Evolutionary conservation across 1,139 yeast species (phyloP).

Genomic region (Hanseniaspora gamundiae): DNA sequence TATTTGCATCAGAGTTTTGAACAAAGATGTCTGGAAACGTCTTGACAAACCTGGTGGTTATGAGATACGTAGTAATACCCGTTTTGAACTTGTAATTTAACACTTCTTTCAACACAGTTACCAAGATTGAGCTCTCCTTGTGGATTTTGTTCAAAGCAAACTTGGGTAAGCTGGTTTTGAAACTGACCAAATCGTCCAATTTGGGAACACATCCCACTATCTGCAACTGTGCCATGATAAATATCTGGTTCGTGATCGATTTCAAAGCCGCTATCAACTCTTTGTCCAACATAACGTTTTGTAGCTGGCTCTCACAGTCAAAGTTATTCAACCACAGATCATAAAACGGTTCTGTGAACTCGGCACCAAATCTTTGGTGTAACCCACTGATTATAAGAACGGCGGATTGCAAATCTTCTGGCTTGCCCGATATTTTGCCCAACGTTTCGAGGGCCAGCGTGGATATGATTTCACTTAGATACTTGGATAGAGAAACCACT

Average conservation of each 20-base stretch:
- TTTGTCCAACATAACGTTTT: slow-evolving; percentile 29
- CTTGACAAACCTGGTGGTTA: slow-evolving; percentile 41
- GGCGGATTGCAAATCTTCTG: slow-evolving; percentile 51
- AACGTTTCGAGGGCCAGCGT: slow-evolving; percentile 52
- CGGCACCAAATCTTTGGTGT: slow-evolving; percentile 57
- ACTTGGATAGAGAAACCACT: slow-evolving; percentile 59
- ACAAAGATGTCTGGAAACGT: slow-evolving; percentile 31
- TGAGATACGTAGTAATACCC: slow-evolving; percentile 33
- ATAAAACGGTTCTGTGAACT: slow-evolving; percentile 44
- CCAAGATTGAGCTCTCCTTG: slow-evolving; percentile 31
- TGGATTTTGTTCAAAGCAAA: slow-evolving; percentile 26
- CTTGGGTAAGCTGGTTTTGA: slow-evolving; percentile 29
- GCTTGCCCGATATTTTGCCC: slow-evolving; percentile 35
- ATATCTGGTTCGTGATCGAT: slow-evolving; percentile 39
- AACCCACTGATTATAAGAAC: slow-evolving; percentile 59
- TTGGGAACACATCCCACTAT: slow-evolving; percentile 45
- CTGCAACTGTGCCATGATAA: slow-evolving; percentile 51
- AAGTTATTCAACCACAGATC: slow-evolving; percentile 36
- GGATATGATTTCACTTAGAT: slow-evolving; percentile 56
- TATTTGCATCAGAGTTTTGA: slow-evolving; percentile 12
- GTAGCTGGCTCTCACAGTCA: slow-evolving; percentile 27
- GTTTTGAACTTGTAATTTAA: slow-evolving; percentile 36
- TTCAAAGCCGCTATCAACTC: slow-evolving; percentile 33
- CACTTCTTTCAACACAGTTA: slow-evolving; percentile 42
- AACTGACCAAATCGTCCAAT: slow-evolving; percentile 26